phyloP scores from a whole-genome alignment of 257 asterid genomes.

The Fraxinus anomala region DNA sequence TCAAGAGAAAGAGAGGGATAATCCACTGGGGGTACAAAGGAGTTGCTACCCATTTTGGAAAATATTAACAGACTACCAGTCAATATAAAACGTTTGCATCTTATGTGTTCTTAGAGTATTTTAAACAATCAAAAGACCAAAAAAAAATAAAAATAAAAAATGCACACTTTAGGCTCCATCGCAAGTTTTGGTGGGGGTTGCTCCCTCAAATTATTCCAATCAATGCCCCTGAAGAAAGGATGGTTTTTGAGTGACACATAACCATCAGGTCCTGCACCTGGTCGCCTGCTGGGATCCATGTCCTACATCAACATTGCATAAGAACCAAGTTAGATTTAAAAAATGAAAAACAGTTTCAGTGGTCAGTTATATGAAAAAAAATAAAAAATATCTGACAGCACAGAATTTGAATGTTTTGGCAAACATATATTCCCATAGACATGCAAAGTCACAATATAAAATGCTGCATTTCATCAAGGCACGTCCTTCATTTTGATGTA shows the following conservation, averaged over 20 bases:
- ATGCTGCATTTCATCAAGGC: neutral
- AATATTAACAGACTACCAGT: neutral
- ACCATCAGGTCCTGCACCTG: slow-evolving; percentile 87
- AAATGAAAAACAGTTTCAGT: neutral
- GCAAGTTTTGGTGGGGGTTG: slow-evolving; percentile 82
- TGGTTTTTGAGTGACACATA: slow-evolving; percentile 79
- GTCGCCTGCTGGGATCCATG: slow-evolving; percentile 86
- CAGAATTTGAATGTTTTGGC: neutral
- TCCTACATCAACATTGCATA: slow-evolving; percentile 50
- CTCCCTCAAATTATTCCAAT: slow-evolving; percentile 71
- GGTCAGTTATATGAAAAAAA: neutral
- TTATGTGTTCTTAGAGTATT: neutral
- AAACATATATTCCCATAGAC: neutral
- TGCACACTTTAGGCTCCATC: slow-evolving; percentile 64
- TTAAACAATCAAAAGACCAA: neutral
- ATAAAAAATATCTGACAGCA: neutral
- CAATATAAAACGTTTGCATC: neutral
- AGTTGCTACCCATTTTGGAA: neutral
- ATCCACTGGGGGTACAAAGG: neutral
- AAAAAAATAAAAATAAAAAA: neutral
- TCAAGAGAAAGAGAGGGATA: no score
- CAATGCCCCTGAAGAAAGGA: slow-evolving; percentile 73
- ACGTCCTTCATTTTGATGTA: neutral
- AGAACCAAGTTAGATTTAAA: neutral
- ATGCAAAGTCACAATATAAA: neutral